These are phyloP conservation scores for Sphagnurus paluster DNA, from an alignment of 1,284 basidiomycete species.

Conservation along the genomic window DNA sequence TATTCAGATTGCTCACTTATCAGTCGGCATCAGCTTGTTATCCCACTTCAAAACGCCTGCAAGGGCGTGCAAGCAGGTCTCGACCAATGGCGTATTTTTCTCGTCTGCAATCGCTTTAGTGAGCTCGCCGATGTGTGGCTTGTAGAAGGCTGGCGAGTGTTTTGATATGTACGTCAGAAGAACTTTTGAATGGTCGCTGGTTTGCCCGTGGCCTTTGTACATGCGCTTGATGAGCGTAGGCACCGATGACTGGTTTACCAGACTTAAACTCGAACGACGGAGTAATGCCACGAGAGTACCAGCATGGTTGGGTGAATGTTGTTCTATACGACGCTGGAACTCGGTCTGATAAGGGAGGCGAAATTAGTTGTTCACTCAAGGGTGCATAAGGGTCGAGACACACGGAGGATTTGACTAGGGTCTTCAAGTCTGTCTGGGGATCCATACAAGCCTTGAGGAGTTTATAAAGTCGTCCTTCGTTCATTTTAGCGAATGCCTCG, in stretches of 20 bases:
- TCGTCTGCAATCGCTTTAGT: slow-evolving; percentile 66
- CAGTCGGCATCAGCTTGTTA: slow-evolving; percentile 52
- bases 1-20: slow-evolving; percentile 55
- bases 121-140: slow-evolving; percentile 75
- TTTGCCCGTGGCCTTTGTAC: slow-evolving; percentile 43
- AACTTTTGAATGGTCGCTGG: slow-evolving; percentile 44
- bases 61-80: slow-evolving; percentile 75
- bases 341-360: slow-evolving; percentile 55
- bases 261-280: slow-evolving; percentile 68
- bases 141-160: slow-evolving; percentile 72
- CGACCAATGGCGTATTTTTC: slow-evolving; percentile 57
- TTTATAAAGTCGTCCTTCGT: slow-evolving; percentile 86
- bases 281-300: slow-evolving; percentile 77
- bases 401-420: slow-evolving; percentile 77
- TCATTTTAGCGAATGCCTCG: slow-evolving; percentile 80
- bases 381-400: background rate
- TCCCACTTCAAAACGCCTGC: slow-evolving; percentile 67
- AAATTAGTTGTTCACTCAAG: background rate
- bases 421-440: slow-evolving; percentile 79
- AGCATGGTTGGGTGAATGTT: slow-evolving; percentile 59
- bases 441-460: slow-evolving; percentile 83
- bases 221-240: slow-evolving; percentile 76
- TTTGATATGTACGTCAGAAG: slow-evolving; percentile 74
- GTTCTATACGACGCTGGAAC: slow-evolving; percentile 74
- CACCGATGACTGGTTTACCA: slow-evolving; percentile 86